A percentile compares a stretch with the other conserved stretches of the same genome.
phyloP scores from a whole-genome alignment of 148 eudicot species.

The Mesembryanthemum crystallinum region DNA sequence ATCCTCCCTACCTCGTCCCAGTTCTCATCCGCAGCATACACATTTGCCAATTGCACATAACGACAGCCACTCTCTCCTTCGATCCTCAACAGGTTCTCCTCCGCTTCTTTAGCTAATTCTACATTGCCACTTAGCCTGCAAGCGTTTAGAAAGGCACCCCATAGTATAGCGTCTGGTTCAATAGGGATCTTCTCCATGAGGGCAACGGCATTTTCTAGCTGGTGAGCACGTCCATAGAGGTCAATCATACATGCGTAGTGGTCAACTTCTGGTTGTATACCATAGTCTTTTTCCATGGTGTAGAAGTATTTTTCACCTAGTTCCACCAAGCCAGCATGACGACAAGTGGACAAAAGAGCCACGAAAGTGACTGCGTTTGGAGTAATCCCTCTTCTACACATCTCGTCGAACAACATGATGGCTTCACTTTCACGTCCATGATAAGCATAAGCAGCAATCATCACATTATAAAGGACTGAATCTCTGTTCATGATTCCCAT shows the following conservation, averaged over 20 bases:
- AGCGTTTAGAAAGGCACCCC: slow-evolving; percentile 76
- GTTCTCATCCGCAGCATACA: slow-evolving; percentile 68
- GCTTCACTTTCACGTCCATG: slow-evolving; percentile 69
- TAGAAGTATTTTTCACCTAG: slow-evolving; percentile 66
- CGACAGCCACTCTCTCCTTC: slow-evolving; percentile 68
- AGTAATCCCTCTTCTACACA: slow-evolving; percentile 38
- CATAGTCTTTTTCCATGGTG: slow-evolving; percentile 55
- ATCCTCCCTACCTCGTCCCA: slow-evolving; percentile 89
- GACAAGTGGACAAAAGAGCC: slow-evolving; percentile 77
- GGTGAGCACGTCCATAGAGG: slow-evolving; percentile 70
- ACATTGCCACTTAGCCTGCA: slow-evolving; percentile 58
- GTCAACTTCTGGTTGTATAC: slow-evolving; percentile 55
- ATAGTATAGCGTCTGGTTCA: slow-evolving; percentile 50
- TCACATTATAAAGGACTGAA: slow-evolving; percentile 66
- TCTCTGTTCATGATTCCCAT: slow-evolving; percentile 34
- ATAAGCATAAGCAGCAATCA: slow-evolving; percentile 84
- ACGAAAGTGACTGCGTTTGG: slow-evolving; percentile 80
- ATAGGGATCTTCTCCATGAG: slow-evolving; percentile 56
- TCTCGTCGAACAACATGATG: slow-evolving; percentile 53
- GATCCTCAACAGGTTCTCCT: slow-evolving; percentile 51
- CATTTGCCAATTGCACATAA: slow-evolving; percentile 74
- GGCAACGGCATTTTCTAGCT: slow-evolving; percentile 50
- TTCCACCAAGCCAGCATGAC: slow-evolving; percentile 78
- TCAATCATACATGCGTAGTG: slow-evolving; percentile 94
- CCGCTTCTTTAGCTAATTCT: slow-evolving; percentile 55